These are phyloP conservation scores for Aspergillus nomiae DNA, from an alignment of 2,329 filamentous ascomycete species.

Conservation along the genomic window DNA sequence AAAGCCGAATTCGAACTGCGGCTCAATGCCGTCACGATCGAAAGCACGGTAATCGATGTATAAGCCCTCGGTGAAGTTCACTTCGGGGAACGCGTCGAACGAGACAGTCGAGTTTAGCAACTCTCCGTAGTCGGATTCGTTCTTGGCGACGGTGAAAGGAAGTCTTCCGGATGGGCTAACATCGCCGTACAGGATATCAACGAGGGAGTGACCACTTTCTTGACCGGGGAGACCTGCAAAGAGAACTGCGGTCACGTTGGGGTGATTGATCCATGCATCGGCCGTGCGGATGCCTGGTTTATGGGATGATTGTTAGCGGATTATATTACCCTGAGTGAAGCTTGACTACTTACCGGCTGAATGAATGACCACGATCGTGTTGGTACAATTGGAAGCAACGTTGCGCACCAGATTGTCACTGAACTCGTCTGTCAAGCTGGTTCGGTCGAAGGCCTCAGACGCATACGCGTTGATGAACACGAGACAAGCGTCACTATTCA, in stretches of 20 bases:
- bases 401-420: conserved; percentile 59
- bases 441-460: conserved; percentile 39
- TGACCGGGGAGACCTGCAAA: conserved; percentile 66
- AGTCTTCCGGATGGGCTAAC: conserved; percentile 10
- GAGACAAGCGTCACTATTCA: conserved; percentile 34
- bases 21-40: background rate
- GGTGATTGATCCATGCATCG: conserved; percentile 59
- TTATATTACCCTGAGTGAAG: fast-evolving
- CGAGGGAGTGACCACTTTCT: conserved; percentile 59
- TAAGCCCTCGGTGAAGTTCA: conserved; percentile 7
- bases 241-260: conserved; percentile 65
- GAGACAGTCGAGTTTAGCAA: conserved; percentile 6
- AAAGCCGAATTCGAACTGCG: conserved; percentile 9
- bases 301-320: background rate
- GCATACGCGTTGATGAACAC: conserved; percentile 61
- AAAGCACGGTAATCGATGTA: background rate
- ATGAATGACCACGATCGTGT: conserved; percentile 65
- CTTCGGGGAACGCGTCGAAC: background rate
- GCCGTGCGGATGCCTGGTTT: conserved; percentile 50
- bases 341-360: conserved; percentile 52
- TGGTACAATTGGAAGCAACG: conserved; percentile 61
- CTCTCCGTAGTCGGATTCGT: conserved; percentile 56
- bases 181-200: conserved; percentile 59
- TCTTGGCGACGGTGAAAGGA: conserved; percentile 61
- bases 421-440: conserved; percentile 32